These are phyloP conservation scores for Vaccinium vitisidaea DNA, from an alignment of 148 eudicot genomes.

Conservation along the genomic window DNA sequence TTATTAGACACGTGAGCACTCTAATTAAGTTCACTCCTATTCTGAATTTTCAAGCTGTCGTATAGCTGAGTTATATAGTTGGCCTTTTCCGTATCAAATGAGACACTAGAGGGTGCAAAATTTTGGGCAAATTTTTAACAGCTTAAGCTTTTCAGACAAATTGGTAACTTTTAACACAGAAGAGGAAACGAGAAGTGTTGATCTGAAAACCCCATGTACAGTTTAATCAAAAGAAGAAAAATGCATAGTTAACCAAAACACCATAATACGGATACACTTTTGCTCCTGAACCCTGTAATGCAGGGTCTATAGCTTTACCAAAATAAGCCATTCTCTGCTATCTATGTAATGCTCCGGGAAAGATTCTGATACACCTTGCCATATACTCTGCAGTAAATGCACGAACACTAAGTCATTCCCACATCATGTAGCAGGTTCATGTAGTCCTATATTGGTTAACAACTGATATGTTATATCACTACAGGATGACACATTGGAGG, in stretches of 20 bases:
- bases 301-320: conserved; percentile 27
- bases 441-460: neutral
- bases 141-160: neutral
- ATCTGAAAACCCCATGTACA: neutral
- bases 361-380: neutral
- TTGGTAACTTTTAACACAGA: neutral
- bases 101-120: neutral
- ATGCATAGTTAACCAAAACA: neutral
- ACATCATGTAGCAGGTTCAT: neutral
- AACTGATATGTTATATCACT: neutral
- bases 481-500: neutral
- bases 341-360: conserved; percentile 1
- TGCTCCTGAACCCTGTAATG: conserved; percentile 43
- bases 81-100: neutral
- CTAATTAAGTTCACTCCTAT: neutral
- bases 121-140: neutral
- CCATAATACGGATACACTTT: conserved; percentile 38
- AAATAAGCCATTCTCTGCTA: conserved; percentile 34
- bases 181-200: neutral
- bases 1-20: neutral
- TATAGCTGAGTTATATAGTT: neutral
- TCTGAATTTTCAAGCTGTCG: neutral
- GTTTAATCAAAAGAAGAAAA: neutral
- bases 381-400: conserved; percentile 18
- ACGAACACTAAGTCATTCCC: neutral